Percentiles rank a stretch among this genome's conserved stretches.
Conservation (phyloP, 352 stramenopile species). For the Thalassiosira oceanica region DNA sequence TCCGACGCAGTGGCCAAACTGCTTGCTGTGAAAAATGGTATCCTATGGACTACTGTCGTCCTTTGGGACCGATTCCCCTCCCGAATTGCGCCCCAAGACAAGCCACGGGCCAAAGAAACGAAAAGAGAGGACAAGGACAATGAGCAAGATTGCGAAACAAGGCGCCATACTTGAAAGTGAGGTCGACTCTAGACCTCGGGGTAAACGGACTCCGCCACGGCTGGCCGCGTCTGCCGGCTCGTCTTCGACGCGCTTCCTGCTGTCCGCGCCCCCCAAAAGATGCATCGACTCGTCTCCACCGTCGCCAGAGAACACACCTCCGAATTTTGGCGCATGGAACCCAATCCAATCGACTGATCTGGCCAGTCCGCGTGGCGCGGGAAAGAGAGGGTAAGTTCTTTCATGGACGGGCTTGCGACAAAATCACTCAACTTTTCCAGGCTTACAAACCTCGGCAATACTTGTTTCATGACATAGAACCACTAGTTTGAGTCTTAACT, state of each 20-base stretch:
- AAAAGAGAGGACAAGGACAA: no score
- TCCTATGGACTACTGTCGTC: not conserved
- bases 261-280: no score
- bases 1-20: no score
- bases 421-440: not conserved
- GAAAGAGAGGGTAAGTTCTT: constrained; percentile 1
- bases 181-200: no score
- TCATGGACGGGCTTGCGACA: not conserved
- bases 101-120: no score
- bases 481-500: no score
- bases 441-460: constrained; percentile 65
- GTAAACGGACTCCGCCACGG: no score
- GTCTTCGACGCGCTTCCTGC: no score
- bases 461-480: constrained; percentile 81
- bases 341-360: not conserved
- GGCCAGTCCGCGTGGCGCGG: not conserved
- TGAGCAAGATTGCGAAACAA: no score
- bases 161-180: no score
- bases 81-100: not conserved
- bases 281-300: not conserved
- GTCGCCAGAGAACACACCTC: not conserved
- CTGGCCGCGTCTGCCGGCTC: no score
- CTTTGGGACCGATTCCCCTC: not conserved
- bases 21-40: not conserved
- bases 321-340: not conserved